These are phyloP conservation scores for Kwoniella sp. DNA, from an alignment of 768 basidiomycete species.

Conservation along the genomic window DNA sequence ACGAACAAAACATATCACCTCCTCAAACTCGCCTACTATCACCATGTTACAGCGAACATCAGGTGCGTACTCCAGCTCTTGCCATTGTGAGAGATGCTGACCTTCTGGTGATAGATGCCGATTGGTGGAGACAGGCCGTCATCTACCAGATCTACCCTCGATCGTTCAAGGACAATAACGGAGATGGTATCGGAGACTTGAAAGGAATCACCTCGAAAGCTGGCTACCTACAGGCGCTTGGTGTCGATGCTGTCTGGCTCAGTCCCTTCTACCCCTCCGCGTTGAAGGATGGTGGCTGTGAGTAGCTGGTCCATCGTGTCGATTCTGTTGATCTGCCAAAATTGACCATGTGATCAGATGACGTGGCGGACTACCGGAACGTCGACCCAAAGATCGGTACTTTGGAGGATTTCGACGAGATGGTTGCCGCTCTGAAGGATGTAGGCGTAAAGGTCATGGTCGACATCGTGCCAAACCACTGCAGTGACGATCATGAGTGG, in stretches of 20 bases:
- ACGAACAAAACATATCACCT: no score
- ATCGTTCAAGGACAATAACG: slow-evolving; percentile 46
- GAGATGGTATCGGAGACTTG: slow-evolving; percentile 47
- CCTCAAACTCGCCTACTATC: neutral
- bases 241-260: slow-evolving; percentile 48
- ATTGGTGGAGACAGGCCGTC: slow-evolving; percentile 50
- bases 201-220: slow-evolving; percentile 44
- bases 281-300: slow-evolving; percentile 51
- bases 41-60: slow-evolving; percentile 8
- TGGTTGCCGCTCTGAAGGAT: slow-evolving; percentile 34
- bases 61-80: neutral
- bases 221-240: slow-evolving; percentile 36
- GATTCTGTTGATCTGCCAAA: no score
- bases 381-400: slow-evolving; percentile 49
- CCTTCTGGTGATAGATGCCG: slow-evolving; percentile 19
- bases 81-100: neutral
- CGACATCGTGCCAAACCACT: slow-evolving; percentile 52
- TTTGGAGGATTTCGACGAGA: slow-evolving; percentile 46
- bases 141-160: slow-evolving; percentile 52
- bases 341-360: slow-evolving; percentile 32
- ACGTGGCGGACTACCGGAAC: slow-evolving; percentile 49
- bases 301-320: slow-evolving; percentile 13
- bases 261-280: slow-evolving; percentile 48
- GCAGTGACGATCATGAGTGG: slow-evolving; percentile 47
- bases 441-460: slow-evolving; percentile 44